Percentiles rank a stretch among this genome's conserved stretches.
Conservation (phyloP, 495 filamentous ascomycete species). For the Viridothelium virens region DNA sequence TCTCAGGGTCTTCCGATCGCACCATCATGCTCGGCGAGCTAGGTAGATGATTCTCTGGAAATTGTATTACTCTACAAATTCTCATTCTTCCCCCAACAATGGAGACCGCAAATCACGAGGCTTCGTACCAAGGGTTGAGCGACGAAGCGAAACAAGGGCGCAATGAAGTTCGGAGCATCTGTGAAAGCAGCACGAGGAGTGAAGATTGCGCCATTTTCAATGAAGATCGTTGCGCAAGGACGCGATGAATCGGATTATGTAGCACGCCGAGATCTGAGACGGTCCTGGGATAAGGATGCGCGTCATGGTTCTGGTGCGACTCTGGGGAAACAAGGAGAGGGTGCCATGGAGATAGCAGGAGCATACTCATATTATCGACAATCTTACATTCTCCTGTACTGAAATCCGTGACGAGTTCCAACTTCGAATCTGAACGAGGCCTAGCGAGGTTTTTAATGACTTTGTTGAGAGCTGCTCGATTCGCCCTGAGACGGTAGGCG, state of each 20-base stretch:
- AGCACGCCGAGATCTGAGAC: conserved; percentile 5
- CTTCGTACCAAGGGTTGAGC: neutral
- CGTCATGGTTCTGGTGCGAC: neutral
- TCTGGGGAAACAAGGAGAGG: neutral
- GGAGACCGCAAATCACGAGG: neutral
- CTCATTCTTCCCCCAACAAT: neutral
- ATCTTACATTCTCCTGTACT: neutral
- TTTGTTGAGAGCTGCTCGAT: neutral
- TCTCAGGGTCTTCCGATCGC: conserved; percentile 34
- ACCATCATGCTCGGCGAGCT: conserved; percentile 37
- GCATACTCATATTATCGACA: neutral
- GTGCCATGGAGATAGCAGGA: neutral
- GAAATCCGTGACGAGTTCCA: neutral
- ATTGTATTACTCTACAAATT: neutral
- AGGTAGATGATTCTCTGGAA: conserved; percentile 26
- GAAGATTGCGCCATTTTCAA: conserved; percentile 12
- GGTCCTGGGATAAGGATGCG: neutral
- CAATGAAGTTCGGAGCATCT: neutral
- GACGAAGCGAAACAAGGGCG: conserved; percentile 11
- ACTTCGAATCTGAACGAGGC: neutral
- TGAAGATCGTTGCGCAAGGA: neutral
- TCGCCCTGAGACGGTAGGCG: conserved; percentile 1
- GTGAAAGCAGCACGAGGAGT: neutral
- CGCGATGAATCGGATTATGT: neutral
- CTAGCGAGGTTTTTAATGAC: neutral